Conservation (phyloP, 2,329 filamentous ascomycete species). For the Cucurbitaria berberidis region DNA sequence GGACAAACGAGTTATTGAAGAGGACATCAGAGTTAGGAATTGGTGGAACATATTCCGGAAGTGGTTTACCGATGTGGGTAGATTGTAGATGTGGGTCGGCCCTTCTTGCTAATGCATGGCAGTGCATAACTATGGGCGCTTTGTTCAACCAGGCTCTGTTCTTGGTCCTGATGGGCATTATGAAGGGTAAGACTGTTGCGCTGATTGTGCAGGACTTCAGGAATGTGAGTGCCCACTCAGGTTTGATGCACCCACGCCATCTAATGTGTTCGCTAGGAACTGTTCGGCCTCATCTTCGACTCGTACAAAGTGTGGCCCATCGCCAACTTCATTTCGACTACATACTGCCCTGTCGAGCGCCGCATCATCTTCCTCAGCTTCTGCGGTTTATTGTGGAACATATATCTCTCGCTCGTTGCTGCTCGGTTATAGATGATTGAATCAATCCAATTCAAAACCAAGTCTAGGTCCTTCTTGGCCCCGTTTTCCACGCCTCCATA, state of each 20-base stretch:
- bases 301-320: constrained; percentile 76
- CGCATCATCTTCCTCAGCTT: constrained; percentile 74
- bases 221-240: constrained; percentile 48
- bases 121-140: constrained; percentile 67
- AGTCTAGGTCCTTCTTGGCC: constrained; percentile 7
- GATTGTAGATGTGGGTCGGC: neutral
- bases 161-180: constrained; percentile 64
- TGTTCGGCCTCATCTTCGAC: constrained; percentile 55
- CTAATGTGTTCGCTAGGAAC: constrained; percentile 28
- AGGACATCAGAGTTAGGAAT: constrained; percentile 40
- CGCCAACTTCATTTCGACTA: constrained; percentile 74
- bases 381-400: constrained; percentile 75
- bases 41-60: constrained; percentile 70
- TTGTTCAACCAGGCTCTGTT: constrained; percentile 70
- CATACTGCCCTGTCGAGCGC: constrained; percentile 70
- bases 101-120: constrained; percentile 9
- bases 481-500: constrained; percentile 38
- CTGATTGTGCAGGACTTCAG: constrained; percentile 42
- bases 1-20: constrained; percentile 31
- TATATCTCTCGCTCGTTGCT: constrained; percentile 72
- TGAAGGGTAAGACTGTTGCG: constrained; percentile 45
- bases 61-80: constrained; percentile 64
- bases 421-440: constrained; percentile 30
- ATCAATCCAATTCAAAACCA: neutral
- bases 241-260: neutral